phyloP scores from a whole-genome alignment of 768 basidiomycete genomes.

The Serendipita indica region DNA sequence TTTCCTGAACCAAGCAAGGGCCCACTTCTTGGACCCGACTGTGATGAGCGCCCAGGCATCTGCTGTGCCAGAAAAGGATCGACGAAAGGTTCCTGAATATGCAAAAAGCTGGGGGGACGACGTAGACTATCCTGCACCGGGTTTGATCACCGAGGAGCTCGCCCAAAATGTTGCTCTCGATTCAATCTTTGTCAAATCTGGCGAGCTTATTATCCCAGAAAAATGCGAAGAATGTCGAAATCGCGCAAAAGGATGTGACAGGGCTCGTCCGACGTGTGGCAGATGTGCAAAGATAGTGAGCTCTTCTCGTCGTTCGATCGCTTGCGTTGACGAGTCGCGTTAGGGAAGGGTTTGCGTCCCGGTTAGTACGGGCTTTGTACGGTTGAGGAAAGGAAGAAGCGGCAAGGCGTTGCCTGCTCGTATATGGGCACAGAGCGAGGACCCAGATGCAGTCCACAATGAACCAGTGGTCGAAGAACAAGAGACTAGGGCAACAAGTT shows the following conservation, averaged over 20 bases:
- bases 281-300: neutral
- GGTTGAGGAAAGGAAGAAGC: neutral
- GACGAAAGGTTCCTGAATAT: neutral
- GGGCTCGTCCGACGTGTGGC: neutral
- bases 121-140: conserved; percentile 1
- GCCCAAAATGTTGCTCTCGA: conserved; percentile 2
- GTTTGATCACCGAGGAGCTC: neutral
- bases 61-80: neutral
- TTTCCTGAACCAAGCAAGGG: too few species aligned
- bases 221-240: conserved; percentile 6
- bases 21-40: too few species aligned
- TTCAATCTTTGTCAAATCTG: neutral
- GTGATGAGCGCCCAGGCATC: too few species aligned
- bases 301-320: too few species aligned
- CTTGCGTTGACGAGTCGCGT: too few species aligned
- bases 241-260: conserved; percentile 2
- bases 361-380: neutral
- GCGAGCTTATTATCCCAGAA: conserved; percentile 4
- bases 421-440: neutral
- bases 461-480: neutral
- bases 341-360: neutral
- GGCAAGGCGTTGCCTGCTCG: neutral
- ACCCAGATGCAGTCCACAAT: neutral
- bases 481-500: neutral
- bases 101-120: neutral